phyloP scores from a whole-genome alignment of 2,329 filamentous ascomycete species.

The Colletotrichum echinochloae region DNA sequence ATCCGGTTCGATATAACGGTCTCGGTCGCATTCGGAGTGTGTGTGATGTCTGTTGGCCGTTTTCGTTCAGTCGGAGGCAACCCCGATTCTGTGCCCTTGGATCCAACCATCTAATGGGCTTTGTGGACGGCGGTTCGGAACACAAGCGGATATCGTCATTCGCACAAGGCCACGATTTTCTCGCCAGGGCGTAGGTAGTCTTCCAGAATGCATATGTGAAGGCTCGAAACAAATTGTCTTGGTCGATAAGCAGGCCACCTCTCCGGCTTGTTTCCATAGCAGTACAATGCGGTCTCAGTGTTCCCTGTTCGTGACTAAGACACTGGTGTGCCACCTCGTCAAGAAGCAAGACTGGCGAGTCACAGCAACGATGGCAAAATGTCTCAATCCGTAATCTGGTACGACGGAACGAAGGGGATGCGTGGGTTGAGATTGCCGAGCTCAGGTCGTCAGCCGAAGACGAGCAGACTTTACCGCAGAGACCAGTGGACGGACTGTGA shows the following conservation, averaged over 20 bases:
- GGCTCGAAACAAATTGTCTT: not conserved
- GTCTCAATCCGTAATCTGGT: not conserved
- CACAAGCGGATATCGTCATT: conserved; percentile 9
- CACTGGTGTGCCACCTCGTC: conserved; percentile 14
- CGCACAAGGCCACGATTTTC: not conserved
- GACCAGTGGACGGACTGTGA: not conserved
- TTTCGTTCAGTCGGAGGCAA: conserved; percentile 6
- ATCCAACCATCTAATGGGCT: too few species aligned
- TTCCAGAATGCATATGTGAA: not conserved
- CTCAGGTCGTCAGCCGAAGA: conserved; percentile 27
- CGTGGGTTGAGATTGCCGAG: not conserved
- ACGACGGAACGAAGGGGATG: conserved; percentile 7
- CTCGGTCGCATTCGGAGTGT: conserved; percentile 27
- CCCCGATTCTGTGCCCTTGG: conserved; percentile 2
- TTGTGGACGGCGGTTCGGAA: not conserved
- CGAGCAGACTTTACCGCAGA: not conserved
- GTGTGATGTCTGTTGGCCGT: conserved; percentile 2
- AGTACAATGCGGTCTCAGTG: not conserved
- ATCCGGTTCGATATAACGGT: conserved; percentile 17
- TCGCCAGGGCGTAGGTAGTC: not conserved
- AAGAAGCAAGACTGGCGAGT: conserved; percentile 13
- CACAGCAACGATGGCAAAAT: not conserved
- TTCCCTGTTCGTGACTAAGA: not conserved
- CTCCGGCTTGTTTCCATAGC: not conserved
- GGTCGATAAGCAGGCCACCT: not conserved